Evolutionary conservation across 208 protist species (phyloP).

Genomic region (Spongospora subterranea): DNA sequence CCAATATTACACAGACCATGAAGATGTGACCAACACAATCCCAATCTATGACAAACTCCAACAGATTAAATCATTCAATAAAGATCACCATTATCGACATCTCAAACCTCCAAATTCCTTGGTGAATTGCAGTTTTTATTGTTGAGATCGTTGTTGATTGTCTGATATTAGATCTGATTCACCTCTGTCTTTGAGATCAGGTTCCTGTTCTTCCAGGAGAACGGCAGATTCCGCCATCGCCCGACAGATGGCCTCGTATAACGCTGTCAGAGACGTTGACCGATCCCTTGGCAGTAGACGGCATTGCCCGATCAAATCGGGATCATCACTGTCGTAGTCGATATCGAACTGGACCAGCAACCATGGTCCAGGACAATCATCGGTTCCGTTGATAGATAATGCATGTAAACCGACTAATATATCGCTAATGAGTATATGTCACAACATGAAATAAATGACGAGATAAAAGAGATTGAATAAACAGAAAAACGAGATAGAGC

Average conservation of each 20-base stretch:
- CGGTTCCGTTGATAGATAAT: background rate
- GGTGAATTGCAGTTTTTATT: no score
- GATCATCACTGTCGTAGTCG: background rate
- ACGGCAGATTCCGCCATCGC: background rate
- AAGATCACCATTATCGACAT: no score
- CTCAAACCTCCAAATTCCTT: no score
- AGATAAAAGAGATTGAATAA: background rate
- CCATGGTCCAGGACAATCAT: background rate
- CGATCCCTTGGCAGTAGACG: background rate
- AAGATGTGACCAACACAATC: background rate
- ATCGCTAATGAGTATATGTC: background rate
- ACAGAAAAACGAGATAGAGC: background rate
- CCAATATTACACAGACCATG: no score
- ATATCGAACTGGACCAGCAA: background rate
- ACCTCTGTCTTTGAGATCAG: no score
- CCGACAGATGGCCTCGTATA: background rate
- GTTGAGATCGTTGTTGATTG: no score
- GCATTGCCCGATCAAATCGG: background rate
- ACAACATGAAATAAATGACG: background rate
- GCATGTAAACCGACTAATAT: background rate
- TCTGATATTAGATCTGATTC: no score
- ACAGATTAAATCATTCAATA: conserved; percentile 39
- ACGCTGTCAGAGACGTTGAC: background rate
- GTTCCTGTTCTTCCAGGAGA: no score
- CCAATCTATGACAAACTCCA: background rate